phyloP scores from a whole-genome alignment of 352 stramenopile species.

The Phytophthora gonapodyides region DNA sequence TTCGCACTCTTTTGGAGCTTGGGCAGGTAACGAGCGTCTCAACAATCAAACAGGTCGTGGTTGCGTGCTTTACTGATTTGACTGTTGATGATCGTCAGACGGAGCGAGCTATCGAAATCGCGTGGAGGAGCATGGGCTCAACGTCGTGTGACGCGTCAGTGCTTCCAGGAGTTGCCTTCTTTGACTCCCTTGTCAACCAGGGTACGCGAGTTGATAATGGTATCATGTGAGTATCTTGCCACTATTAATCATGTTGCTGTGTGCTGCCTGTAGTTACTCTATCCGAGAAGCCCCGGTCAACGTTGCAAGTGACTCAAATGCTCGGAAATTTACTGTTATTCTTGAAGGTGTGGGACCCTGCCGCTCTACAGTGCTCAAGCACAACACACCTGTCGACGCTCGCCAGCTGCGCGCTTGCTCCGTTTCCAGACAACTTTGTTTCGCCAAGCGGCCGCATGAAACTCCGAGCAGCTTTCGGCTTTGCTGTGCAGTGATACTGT shows the following conservation, averaged over 20 bases:
- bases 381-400: conserved; percentile 34
- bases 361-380: conserved; percentile 28
- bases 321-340: conserved; percentile 60
- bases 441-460: conserved; percentile 16
- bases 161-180: conserved; percentile 51
- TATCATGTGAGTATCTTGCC: background rate
- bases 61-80: background rate
- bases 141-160: conserved; percentile 43
- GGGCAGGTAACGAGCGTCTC: conserved; percentile 39
- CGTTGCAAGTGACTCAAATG: conserved; percentile 52
- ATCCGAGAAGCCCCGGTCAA: conserved; percentile 19
- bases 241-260: conserved; percentile 1
- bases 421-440: conserved; percentile 48
- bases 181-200: conserved; percentile 45
- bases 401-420: conserved; percentile 26
- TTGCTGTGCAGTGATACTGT: conserved; percentile 27
- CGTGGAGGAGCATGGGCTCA: conserved; percentile 49
- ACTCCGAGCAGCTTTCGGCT: conserved; percentile 48
- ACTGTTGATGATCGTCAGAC: conserved; percentile 27
- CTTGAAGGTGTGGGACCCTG: conserved; percentile 56
- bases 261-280: conserved; percentile 30
- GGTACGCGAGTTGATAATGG: conserved; percentile 14
- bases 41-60: background rate
- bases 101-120: conserved; percentile 50
- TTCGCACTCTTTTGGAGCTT: conserved; percentile 53